phyloP scores from a whole-genome alignment of 2,329 filamentous ascomycete genomes.

The Bertia moriformis region DNA sequence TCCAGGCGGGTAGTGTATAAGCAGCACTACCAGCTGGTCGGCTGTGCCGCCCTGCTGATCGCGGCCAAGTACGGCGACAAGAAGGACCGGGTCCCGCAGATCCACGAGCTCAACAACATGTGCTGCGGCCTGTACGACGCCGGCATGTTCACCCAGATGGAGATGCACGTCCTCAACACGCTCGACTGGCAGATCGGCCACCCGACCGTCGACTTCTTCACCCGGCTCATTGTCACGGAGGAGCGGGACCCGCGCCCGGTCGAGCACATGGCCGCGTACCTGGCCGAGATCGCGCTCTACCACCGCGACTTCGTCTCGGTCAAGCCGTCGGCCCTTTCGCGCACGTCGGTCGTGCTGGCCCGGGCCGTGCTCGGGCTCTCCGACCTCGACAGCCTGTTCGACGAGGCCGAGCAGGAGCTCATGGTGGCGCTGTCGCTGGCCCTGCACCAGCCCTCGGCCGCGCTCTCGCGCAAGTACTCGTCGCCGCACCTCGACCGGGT shows the following conservation, averaged over 20 bases:
- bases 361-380: slow-evolving; percentile 71
- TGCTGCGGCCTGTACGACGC: slow-evolving; percentile 97
- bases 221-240: slow-evolving; percentile 74
- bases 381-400: slow-evolving; percentile 68
- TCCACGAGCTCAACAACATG: slow-evolving; percentile 96
- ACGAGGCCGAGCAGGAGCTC: slow-evolving; percentile 54
- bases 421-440: slow-evolving; percentile 43
- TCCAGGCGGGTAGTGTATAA: slow-evolving; percentile 97
- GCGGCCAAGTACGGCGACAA: slow-evolving; percentile 97
- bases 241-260: slow-evolving; percentile 69
- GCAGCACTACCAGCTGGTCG: slow-evolving; percentile 94
- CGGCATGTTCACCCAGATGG: slow-evolving; percentile 99
- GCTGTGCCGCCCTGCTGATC: slow-evolving; percentile 87
- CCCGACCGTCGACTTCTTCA: slow-evolving; percentile 87
- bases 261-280: slow-evolving; percentile 87
- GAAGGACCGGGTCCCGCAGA: slow-evolving; percentile 95
- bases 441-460: slow-evolving; percentile 40
- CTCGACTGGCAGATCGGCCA: slow-evolving; percentile 93
- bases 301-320: slow-evolving; percentile 94
- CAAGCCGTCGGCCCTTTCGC: slow-evolving; percentile 78
- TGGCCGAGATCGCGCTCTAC: slow-evolving; percentile 88
- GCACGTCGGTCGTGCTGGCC: slow-evolving; percentile 72
- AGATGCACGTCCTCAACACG: slow-evolving; percentile 97
- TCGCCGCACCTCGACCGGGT: slow-evolving; percentile 35
- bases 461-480: slow-evolving; percentile 44